phyloP scores from a whole-genome alignment of 2,329 filamentous ascomycete species.

The Ophiostoma ulmi region DNA sequence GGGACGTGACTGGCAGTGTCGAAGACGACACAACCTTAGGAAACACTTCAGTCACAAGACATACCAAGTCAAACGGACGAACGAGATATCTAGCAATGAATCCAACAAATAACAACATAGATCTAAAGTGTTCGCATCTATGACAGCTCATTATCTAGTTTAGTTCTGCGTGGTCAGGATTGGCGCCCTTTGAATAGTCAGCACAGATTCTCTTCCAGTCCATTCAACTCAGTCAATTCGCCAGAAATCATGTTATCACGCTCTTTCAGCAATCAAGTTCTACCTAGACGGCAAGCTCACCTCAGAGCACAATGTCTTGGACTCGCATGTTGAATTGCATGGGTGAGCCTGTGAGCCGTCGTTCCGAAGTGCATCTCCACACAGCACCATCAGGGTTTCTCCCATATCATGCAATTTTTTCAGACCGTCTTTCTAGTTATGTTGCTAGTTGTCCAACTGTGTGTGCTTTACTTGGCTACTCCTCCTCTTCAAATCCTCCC shows the following conservation, averaged over 20 bases:
- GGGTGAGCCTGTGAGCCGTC: not conserved
- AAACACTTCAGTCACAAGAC: not conserved
- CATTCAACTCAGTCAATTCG: not conserved
- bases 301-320: not conserved
- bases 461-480: not conserved
- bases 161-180: not conserved
- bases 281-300: not conserved
- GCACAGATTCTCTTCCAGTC: not conserved
- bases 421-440: conserved; percentile 3
- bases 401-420: not conserved
- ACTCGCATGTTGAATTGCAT: not conserved
- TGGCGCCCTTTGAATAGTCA: not conserved
- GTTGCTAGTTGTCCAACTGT: not conserved
- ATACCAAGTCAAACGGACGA: not conserved
- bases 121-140: not conserved
- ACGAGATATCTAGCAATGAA: not conserved
- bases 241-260: too few species aligned
- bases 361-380: not conserved
- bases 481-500: not conserved
- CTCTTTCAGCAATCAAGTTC: not conserved
- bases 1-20: not conserved
- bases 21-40: not conserved
- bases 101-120: not conserved
- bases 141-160: not conserved
- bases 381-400: not conserved